Base-by-base conservation (phyloP, 768 basidiomycete genomes). In the Cubamyces sp. region DNA sequence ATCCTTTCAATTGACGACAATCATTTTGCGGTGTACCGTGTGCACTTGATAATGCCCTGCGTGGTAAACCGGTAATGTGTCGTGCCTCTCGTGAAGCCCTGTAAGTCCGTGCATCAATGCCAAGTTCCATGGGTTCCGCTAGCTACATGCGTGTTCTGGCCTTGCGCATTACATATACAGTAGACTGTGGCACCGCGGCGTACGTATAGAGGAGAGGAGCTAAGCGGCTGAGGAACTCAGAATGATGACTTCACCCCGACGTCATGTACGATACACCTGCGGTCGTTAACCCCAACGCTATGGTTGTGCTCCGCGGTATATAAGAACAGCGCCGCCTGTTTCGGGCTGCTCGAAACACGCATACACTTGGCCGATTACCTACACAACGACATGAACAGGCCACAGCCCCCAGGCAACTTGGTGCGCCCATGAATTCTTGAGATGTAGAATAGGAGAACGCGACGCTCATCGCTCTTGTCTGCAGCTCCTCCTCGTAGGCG, bases 1-100 rank as follows among this genome's bases (percentile, higher is more conserved):
- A 64, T 52, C 40, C 54, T 34, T 42, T 51, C n/a, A 49, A 64
- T 58, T 28, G 56, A 63, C 54, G 62, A 59, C 62, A 55, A 62
- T 41, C 41, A 48, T 56, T 49, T 30, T 15, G 42, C n/a, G 54
- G 19, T 51, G 59, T 37, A 30, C 19, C 34, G 6, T 5, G 9
- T 54, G 16, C 34, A 21, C 9, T 39, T 5, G 48, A 23, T 28
- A 26, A 6, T 11, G 4, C 9, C 4, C 9, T 34, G 34, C 9
- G 34, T 34, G 34, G 9, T 11, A 3, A 30, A 30, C 3, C 28
- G n/a, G n/a, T n/a, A n/a, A n/a, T n/a, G n/a, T n/a, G n/a, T n/a
- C n/a, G n/a, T n/a, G n/a, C n/a, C n/a, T n/a, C n/a, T n/a, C n/a
- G n/a, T n/a, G n/a, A n/a, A n/a, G n/a, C n/a, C n/a, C n/a, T n/a